Conservation (phyloP, 768 basidiomycete genomes). For the Hygrophorus pudorinus region DNA sequence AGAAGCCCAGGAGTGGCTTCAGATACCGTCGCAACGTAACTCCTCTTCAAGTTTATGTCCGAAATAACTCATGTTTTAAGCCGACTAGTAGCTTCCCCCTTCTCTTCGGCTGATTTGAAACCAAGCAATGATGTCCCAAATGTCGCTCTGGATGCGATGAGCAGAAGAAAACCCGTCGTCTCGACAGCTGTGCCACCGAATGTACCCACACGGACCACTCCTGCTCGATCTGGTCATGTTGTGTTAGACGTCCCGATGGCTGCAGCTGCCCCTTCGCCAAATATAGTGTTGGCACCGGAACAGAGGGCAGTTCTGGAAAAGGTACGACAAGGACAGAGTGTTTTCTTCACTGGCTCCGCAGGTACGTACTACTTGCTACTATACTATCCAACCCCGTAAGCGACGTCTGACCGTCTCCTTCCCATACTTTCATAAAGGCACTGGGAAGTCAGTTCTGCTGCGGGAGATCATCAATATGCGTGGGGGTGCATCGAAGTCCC, state of each 20-base stretch:
- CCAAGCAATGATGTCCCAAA: no score
- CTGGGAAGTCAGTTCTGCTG: conserved; percentile 78
- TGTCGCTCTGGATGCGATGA: no score
- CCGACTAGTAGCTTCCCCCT: no score
- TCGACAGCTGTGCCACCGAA: no score
- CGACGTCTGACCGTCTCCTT: neutral
- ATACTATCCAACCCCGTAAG: neutral
- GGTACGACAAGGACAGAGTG: conserved; percentile 51
- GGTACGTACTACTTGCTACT: conserved; percentile 28
- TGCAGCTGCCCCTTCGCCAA: conserved; percentile 3
- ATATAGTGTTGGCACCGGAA: conserved; percentile 37
- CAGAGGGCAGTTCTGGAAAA: conserved; percentile 37
- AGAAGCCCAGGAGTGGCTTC: conserved; percentile 45
- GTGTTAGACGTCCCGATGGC: neutral
- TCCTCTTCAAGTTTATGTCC: no score
- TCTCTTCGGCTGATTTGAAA: no score
- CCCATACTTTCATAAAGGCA: conserved; percentile 29
- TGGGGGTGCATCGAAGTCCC: conserved; percentile 18
- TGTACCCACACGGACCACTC: neutral
- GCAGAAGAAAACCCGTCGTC: no score
- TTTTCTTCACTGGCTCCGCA: conserved; percentile 85
- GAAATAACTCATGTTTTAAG: no score
- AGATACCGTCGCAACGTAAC: conserved; percentile 1
- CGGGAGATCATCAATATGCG: conserved; percentile 57
- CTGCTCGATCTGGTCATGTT: neutral